Evolutionary conservation across 345 rosid species (phyloP), one percentile per base, ranked within the genome.

Genomic region (Abelmoschus esculentus): DNA sequence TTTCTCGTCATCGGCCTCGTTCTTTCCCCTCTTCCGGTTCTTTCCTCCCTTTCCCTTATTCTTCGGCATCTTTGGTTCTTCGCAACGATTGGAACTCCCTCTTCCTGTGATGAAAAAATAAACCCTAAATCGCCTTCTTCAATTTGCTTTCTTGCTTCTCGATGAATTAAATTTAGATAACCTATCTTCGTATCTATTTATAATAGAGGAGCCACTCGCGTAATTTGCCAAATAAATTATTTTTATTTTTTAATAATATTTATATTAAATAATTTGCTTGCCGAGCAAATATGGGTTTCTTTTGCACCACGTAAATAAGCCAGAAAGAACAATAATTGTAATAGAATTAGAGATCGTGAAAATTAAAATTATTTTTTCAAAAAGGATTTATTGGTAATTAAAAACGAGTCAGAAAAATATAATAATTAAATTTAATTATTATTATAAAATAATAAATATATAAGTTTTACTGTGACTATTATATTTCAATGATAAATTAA

Each of bases 41-140:
- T 85, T 85, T n/a, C 89, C 89, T 81, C 89, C 89, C 79, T 85
- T 85, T 69, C 89, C 89, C 77, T 85, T 85, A 76, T 85, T 85
- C 86, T 85, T 85, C 74, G 89, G 89, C 89, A 85, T 85, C 79
- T 44, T 50, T 9, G 59, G 10, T 11, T 56, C 60, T 18, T 8
- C 28, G 34, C 14, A 15, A 61, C 5, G 68, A 19, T 62, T 22
- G 61, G 26, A 10, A 15, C 2, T 36, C 52, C 1, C 18, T 13
- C 32, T 19, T 56, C 38, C 2, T 61, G 11, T 31, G 29, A 17
- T n/a, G 13, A 18, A 11, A 18, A 38, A 38, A 2, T 11, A 44
- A 49, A 50, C 74, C 61, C 74, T 63, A 52, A 14, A 1, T 56
- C 6, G 36, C 12, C 26, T 44, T 38, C 26, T n/a, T 32, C 42